Conservation (phyloP, 2,329 filamentous ascomycete genomes). For the Colletotrichum gigasporum region DNA sequence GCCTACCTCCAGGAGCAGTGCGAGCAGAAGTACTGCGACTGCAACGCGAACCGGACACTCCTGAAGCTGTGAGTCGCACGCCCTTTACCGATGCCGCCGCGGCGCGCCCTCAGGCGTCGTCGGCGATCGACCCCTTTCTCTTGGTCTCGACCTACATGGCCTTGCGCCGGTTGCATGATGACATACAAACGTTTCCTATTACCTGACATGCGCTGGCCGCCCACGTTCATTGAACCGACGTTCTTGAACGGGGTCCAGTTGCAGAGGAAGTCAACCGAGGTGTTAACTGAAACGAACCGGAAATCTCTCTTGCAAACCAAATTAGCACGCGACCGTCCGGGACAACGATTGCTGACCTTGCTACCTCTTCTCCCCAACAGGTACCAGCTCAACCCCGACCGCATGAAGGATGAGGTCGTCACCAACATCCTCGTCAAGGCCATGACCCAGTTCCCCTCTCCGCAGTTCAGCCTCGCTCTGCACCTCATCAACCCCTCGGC, state of each 20-base stretch:
- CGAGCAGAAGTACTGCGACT: slow-evolving; percentile 92
- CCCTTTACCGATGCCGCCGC: background rate
- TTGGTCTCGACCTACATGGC: slow-evolving; percentile 30
- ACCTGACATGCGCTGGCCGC: slow-evolving; percentile 74
- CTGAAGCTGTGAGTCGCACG: slow-evolving; percentile 87
- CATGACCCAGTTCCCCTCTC: slow-evolving; percentile 94
- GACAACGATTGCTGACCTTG: slow-evolving; percentile 1
- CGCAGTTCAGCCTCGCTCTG: slow-evolving; percentile 93
- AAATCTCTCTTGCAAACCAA: slow-evolving; percentile 63
- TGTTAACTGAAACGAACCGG: slow-evolving; percentile 62
- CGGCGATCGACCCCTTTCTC: slow-evolving; percentile 2
- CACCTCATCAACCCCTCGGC: slow-evolving; percentile 90
- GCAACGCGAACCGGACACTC: slow-evolving; percentile 95
- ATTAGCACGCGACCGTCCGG: background rate
- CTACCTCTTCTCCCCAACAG: slow-evolving; percentile 55
- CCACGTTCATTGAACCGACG: slow-evolving; percentile 65
- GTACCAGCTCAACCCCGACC: slow-evolving; percentile 99
- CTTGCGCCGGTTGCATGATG: slow-evolving; percentile 67
- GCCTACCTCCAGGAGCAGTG: slow-evolving; percentile 95
- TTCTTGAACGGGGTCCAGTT: too few species aligned
- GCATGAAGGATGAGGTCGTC: slow-evolving; percentile 94
- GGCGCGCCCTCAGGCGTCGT: background rate
- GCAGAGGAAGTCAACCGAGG: slow-evolving; percentile 71
- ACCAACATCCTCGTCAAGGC: slow-evolving; percentile 99
- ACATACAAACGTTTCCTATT: slow-evolving; percentile 98